Evolutionary conservation across 2,329 filamentous ascomycete species (phyloP).

Genomic region (Penicillium crustosum): DNA sequence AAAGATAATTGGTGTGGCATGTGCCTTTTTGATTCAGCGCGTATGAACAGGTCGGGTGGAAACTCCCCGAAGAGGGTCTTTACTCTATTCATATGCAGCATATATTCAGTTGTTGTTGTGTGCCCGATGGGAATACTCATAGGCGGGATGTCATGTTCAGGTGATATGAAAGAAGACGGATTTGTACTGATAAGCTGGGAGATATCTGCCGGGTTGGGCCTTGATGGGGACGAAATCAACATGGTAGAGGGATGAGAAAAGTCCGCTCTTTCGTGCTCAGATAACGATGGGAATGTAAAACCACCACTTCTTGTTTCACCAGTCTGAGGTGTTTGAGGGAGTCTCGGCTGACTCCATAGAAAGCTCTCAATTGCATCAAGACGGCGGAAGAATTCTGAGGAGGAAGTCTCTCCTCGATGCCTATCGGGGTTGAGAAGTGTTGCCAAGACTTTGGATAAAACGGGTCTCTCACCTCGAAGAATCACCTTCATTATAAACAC

Average conservation of each 20-base stretch:
- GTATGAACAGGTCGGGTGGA: constrained; percentile 12
- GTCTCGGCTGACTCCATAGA: constrained; percentile 1
- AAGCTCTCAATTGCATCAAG: constrained; percentile 9
- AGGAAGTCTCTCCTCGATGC: constrained; percentile 3
- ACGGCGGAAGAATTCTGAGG: constrained; percentile 7
- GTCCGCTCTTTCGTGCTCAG: neutral
- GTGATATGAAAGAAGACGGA: constrained; percentile 2
- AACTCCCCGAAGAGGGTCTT: constrained; percentile 8
- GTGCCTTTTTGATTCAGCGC: constrained; percentile 7
- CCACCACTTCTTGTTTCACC: neutral
- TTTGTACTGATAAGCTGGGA: constrained; percentile 6
- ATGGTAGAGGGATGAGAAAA: constrained; percentile 1
- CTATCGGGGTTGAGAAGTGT: neutral
- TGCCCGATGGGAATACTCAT: constrained; percentile 9
- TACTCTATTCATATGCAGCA: constrained; percentile 9
- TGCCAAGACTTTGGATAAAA: too few relatives aligned
- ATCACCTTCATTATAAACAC: constrained; percentile 7
- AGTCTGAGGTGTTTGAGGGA: constrained; percentile 7
- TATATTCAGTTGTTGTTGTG: constrained; percentile 10
- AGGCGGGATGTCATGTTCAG: constrained; percentile 7
- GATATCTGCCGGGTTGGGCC: constrained; percentile 1
- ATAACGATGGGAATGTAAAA: neutral
- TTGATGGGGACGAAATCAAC: constrained; percentile 5
- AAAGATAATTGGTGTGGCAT: constrained; percentile 7
- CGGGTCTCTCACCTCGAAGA: neutral